phyloP scores from a whole-genome alignment of 768 basidiomycete species.

The Leccinellum albellum region DNA sequence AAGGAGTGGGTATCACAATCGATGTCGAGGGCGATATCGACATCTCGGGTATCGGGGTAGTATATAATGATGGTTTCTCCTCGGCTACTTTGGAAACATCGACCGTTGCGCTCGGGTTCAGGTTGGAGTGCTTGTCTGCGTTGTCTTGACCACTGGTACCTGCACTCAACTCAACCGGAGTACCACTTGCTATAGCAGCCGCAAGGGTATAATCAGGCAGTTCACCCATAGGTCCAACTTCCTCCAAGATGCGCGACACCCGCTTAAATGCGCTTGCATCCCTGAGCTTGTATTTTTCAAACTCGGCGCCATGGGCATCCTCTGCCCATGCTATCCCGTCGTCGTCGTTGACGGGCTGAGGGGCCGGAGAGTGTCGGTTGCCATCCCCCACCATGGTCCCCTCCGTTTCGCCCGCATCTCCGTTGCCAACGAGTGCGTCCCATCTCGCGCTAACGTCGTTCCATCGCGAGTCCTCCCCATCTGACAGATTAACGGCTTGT shows the following conservation, averaged over 20 bases:
- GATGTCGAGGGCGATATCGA: slow-evolving; percentile 1
- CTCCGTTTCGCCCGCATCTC: slow-evolving; percentile 17
- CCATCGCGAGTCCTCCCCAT: slow-evolving; percentile 39
- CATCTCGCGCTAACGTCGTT: slow-evolving; percentile 52
- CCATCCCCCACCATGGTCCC: slow-evolving; percentile 4
- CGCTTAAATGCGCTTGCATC: slow-evolving; percentile 12
- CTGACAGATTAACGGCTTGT: slow-evolving; percentile 11
- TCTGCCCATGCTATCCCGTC: slow-evolving; percentile 55
- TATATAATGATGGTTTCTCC: slow-evolving; percentile 5
- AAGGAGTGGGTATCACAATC: slow-evolving; percentile 9
- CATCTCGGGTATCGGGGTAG: slow-evolving; percentile 1
- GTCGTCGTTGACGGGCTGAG: background rate
- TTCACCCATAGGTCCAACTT: slow-evolving; percentile 46
- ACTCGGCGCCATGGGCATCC: slow-evolving; percentile 39
- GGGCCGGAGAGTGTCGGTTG: background rate
- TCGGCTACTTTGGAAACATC: background rate
- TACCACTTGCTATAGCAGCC: background rate
- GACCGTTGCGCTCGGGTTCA: background rate
- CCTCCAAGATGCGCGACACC: slow-evolving; percentile 27
- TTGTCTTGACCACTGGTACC: background rate
- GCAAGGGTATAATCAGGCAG: slow-evolving; percentile 29
- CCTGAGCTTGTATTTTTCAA: slow-evolving; percentile 23
- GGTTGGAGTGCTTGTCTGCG: background rate
- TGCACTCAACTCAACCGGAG: background rate
- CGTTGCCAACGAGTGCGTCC: slow-evolving; percentile 42